Conservation (phyloP, 768 basidiomycete genomes). For the Lentinula aciculospora region DNA sequence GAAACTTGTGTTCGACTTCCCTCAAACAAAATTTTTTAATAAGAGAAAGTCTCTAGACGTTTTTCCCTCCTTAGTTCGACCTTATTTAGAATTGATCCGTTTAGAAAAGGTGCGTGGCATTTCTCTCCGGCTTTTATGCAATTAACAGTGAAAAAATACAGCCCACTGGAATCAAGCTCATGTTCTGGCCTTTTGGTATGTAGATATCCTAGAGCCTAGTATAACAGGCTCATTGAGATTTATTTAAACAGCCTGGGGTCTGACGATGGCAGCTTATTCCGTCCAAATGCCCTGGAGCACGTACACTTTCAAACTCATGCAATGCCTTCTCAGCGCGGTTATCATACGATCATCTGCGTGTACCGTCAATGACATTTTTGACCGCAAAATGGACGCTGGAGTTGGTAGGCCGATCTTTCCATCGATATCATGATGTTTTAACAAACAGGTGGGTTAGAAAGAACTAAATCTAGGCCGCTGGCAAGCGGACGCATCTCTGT, state of each 20-base stretch:
- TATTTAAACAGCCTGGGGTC: constrained; percentile 26
- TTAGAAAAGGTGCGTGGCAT: constrained; percentile 34
- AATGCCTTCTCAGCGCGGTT: constrained; percentile 34
- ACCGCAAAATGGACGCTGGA: constrained; percentile 44
- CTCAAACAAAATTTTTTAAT: constrained; percentile 18
- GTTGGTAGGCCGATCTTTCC: constrained; percentile 34
- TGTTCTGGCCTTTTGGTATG: constrained; percentile 52
- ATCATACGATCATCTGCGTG: constrained; percentile 44
- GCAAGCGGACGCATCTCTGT: constrained; percentile 44
- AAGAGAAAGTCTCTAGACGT: constrained; percentile 21
- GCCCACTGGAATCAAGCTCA: constrained; percentile 45
- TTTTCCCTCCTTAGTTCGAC: constrained; percentile 22
- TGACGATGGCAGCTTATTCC: constrained; percentile 44
- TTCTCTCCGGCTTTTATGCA: neutral
- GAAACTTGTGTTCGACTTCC: constrained; percentile 4
- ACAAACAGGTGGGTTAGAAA: constrained; percentile 25
- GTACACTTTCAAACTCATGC: constrained; percentile 25
- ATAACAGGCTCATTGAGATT: neutral
- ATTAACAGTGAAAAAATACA: constrained; percentile 12
- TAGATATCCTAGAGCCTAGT: neutral
- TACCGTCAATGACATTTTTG: constrained; percentile 52
- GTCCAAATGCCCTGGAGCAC: constrained; percentile 22
- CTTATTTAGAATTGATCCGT: constrained; percentile 46
- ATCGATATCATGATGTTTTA: neutral
- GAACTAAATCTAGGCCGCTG: constrained; percentile 42